phyloP scores from a whole-genome alignment of 345 rosid genomes.

The rapeseed (Brassica napus) region Da-Ae NC_063440.1:9041001-9041500 shows the following conservation, averaged over 20 bases:
- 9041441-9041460: not conserved
- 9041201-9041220: not conserved
- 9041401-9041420: slow-evolving; percentile 53
- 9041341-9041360: slow-evolving; percentile 75
- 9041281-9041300: slow-evolving; percentile 61
- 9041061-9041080: not conserved
- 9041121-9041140: slow-evolving; percentile 38
- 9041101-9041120: slow-evolving; percentile 52
- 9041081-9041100: slow-evolving; percentile 50
- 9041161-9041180: slow-evolving; percentile 52
- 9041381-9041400: slow-evolving; percentile 82
- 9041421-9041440: slow-evolving; percentile 34
- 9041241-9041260: slow-evolving; percentile 40
- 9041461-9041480: not conserved
- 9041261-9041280: slow-evolving; percentile 82
- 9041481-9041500: slow-evolving; percentile 70
- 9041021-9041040: not conserved
- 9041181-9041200: not conserved
- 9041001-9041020: slow-evolving; percentile 72
- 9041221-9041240: not conserved
- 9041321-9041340: slow-evolving; percentile 88
- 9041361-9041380: slow-evolving; percentile 89
- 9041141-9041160: slow-evolving; percentile 67
- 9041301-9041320: slow-evolving; percentile 70
- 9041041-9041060: not conserved